These are phyloP conservation scores for Chondrus crispus DNA, from an alignment of 23 red algal species.

Conservation along the genomic window DNA sequence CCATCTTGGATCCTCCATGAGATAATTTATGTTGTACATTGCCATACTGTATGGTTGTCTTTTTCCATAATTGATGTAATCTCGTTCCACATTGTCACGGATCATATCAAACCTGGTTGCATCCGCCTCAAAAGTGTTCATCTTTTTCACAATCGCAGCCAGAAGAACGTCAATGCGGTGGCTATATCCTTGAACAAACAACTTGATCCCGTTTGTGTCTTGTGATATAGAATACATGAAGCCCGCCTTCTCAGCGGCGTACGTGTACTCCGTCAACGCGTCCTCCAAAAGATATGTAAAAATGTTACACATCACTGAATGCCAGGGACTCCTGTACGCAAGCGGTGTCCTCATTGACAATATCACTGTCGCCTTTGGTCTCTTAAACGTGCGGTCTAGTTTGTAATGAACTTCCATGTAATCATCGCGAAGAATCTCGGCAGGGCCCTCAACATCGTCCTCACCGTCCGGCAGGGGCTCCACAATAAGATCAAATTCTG, in stretches of 20 bases:
- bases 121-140: slow-evolving; percentile 24
- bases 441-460: slow-evolving; percentile 34
- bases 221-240: slow-evolving; percentile 46
- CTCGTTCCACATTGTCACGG: slow-evolving; percentile 40
- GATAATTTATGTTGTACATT: slow-evolving; percentile 49
- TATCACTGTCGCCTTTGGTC: slow-evolving; percentile 59
- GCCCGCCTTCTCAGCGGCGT: slow-evolving; percentile 82
- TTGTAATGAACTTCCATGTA: slow-evolving; percentile 64
- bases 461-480: slow-evolving; percentile 35
- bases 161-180: slow-evolving; percentile 57
- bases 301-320: slow-evolving; percentile 68
- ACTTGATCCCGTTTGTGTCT: slow-evolving; percentile 24
- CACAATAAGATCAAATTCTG: slow-evolving; percentile 64
- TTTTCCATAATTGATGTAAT: slow-evolving; percentile 64
- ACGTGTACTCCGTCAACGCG: slow-evolving; percentile 72
- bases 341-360: slow-evolving; percentile 42
- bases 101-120: slow-evolving; percentile 55
- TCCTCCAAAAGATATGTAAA: slow-evolving; percentile 66
- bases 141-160: slow-evolving; percentile 35
- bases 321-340: slow-evolving; percentile 58
- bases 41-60: slow-evolving; percentile 51
- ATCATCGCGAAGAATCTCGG: slow-evolving; percentile 7
- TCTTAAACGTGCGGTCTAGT: slow-evolving; percentile 80
- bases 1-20: slow-evolving; percentile 73
- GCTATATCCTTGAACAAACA: slow-evolving; percentile 54